phyloP scores from a whole-genome alignment of 2,329 filamentous ascomycete genomes.

The Colletotrichum somersetense region DNA sequence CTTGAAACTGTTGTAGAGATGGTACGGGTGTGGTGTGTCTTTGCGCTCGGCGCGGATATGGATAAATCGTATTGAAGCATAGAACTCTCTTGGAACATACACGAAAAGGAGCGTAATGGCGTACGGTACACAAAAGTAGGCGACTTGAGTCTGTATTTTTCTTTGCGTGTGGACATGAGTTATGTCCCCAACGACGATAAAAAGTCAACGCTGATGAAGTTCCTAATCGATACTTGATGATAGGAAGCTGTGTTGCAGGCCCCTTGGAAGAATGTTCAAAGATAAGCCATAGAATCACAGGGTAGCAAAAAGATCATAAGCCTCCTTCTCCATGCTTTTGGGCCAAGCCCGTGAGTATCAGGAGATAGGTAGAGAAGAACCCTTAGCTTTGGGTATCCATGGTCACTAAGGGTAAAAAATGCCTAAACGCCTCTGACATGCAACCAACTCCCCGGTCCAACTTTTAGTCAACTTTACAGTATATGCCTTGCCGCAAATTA shows the following conservation, averaged over 20 bases:
- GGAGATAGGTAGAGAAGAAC: conserved; percentile 12
- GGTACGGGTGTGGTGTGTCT: background rate
- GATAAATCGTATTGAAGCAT: conserved; percentile 12
- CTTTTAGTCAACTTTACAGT: conserved; percentile 31
- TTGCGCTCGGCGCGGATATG: background rate
- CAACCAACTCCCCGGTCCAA: conserved; percentile 39
- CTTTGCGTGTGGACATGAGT: conserved; percentile 17
- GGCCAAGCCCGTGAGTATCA: background rate
- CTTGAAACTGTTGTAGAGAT: conserved; percentile 80
- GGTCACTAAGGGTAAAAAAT: conserved; percentile 41
- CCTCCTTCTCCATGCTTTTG: background rate
- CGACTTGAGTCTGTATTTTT: conserved; percentile 19
- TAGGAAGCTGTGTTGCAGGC: background rate
- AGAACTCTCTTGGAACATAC: conserved; percentile 28
- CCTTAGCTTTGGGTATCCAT: conserved; percentile 42
- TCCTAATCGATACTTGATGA: background rate
- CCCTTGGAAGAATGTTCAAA: background rate
- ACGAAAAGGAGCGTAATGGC: conserved; percentile 31
- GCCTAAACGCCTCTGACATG: conserved; percentile 43
- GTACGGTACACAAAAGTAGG: conserved; percentile 40
- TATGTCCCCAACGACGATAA: conserved; percentile 1
- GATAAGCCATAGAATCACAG: background rate
- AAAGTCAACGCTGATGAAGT: background rate
- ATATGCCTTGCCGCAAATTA: conserved; percentile 47
- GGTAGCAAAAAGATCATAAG: background rate